Conservation (phyloP, 352 stramenopile genomes). For the Pythium rishiriense region DNA sequence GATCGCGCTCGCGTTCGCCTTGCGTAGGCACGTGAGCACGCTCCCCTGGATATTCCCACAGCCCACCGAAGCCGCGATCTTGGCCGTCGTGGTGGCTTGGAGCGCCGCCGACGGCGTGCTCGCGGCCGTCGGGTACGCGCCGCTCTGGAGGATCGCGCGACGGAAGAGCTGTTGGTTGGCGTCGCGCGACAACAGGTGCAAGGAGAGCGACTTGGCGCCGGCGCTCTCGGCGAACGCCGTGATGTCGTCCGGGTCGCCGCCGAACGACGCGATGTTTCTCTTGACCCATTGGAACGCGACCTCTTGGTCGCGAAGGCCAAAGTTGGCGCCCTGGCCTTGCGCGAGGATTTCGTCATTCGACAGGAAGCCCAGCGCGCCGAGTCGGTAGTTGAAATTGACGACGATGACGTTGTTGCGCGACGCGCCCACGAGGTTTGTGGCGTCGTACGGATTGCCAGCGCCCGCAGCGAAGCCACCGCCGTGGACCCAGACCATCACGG, state of each 20-base stretch:
- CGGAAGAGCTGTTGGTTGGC: conserved; percentile 17
- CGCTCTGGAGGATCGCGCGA: conserved; percentile 17
- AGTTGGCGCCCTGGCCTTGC: conserved; percentile 20
- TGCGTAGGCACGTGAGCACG: conserved; percentile 6
- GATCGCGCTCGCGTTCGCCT: not conserved
- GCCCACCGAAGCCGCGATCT: not conserved
- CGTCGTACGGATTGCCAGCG: conserved; percentile 4
- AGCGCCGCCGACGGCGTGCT: not conserved
- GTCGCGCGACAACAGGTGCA: conserved; percentile 3
- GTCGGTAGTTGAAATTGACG: conserved; percentile 40
- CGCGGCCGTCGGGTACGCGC: conserved; percentile 2
- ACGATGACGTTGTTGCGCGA: conserved; percentile 30
- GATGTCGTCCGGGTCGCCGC: conserved; percentile 37
- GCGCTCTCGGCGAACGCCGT: conserved; percentile 30
- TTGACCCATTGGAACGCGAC: conserved; percentile 36
- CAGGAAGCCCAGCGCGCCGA: conserved; percentile 30
- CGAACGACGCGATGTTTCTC: conserved; percentile 38
- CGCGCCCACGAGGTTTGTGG: conserved; percentile 5
- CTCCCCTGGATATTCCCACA: not conserved
- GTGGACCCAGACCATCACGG: conserved; percentile 37
- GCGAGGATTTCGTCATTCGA: conserved; percentile 1
- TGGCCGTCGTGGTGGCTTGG: not conserved
- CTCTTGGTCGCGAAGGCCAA: conserved; percentile 29
- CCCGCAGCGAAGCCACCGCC: conserved; percentile 32
- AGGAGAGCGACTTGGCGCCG: conserved; percentile 6